phyloP scores from a whole-genome alignment of 2,329 filamentous ascomycete genomes.

The Fonsecaea pedrosoi region DNA sequence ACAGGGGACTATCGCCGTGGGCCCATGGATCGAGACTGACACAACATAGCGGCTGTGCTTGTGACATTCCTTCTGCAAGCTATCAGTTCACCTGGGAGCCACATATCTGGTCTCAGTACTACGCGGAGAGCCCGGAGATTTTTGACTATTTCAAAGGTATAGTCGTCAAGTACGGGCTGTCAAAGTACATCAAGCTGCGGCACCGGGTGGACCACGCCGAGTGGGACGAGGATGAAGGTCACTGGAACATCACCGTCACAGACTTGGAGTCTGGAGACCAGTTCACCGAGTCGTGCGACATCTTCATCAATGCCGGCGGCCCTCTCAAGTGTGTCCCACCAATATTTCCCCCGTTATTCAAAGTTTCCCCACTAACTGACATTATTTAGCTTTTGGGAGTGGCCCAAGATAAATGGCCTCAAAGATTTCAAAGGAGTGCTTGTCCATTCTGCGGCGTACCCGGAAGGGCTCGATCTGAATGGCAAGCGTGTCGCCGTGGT shows the following conservation, averaged over 20 bases:
- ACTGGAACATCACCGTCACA: constrained; percentile 43
- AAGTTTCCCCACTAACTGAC: not conserved
- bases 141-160: constrained; percentile 42
- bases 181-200: constrained; percentile 41
- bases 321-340: constrained; percentile 49
- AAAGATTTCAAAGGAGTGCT: constrained; percentile 47
- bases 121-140: constrained; percentile 41
- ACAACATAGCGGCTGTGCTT: constrained; percentile 46
- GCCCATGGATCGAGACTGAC: not conserved
- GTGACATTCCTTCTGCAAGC: constrained; percentile 51
- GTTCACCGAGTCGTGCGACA: constrained; percentile 39
- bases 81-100: constrained; percentile 42
- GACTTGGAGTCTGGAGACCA: constrained; percentile 30
- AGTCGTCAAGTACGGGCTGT: constrained; percentile 38
- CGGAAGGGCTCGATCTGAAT: constrained; percentile 41
- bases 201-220: constrained; percentile 40
- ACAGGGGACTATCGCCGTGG: not conserved
- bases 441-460: constrained; percentile 45
- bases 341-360: not conserved
- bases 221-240: constrained; percentile 42
- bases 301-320: constrained; percentile 44
- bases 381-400: constrained; percentile 43
- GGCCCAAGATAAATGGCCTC: constrained; percentile 48
- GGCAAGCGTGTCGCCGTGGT: constrained; percentile 42
- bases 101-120: constrained; percentile 36